Base-by-base conservation (phyloP, 2,329 filamentous ascomycete genomes). In the Beauveria sp. region DNA sequence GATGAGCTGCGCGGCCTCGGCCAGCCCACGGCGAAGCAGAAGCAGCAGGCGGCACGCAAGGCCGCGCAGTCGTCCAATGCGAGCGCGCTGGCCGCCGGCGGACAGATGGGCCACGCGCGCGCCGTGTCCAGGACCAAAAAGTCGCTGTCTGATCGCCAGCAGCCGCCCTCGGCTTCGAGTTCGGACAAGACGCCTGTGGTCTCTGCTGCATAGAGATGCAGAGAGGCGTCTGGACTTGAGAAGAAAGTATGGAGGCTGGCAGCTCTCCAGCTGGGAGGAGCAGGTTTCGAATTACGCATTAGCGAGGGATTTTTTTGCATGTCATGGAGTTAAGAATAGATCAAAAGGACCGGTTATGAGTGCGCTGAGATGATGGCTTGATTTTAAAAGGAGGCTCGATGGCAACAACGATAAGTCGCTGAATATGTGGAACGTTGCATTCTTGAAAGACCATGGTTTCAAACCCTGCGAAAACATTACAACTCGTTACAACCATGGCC, bases 1-100 rank as follows among this genome's bases (percentile, higher is more conserved):
- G 92, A 97, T 69, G 71, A 79, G 59, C 77, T 80, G 37, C 75
- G 91, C 16, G 84, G 82, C 18, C 77, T 91, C 59, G 80, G 83
- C 61, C 77, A 79, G 9, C 80, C 83, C 22, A 65, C 73, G 10
- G 58, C 14, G 20, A 60, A 60, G 41, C 50, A 60, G 51, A 77
- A 76, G 55, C 62, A 61, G 47, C 72, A 72, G 65, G 73, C 73
- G 26, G 66, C 66, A n/a, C 65, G 68, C 57, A 66, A 70, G 66
- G 69, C 67, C 22, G 68, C 66, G 61, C 58, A 54, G 50, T 59
- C 57, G n/a, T 63, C 66, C 30, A 76, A 75, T 52, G 66, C 71
- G 24, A 77, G 72, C 41, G 80, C 80, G 1, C 65, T 80, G 53
- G 80, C 76, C n/a, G 80, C 80, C 1, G 77, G 77, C 10, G 79